Conservation (phyloP, 2,329 filamentous ascomycete genomes). For the Sclerotinia borealis region DNA sequence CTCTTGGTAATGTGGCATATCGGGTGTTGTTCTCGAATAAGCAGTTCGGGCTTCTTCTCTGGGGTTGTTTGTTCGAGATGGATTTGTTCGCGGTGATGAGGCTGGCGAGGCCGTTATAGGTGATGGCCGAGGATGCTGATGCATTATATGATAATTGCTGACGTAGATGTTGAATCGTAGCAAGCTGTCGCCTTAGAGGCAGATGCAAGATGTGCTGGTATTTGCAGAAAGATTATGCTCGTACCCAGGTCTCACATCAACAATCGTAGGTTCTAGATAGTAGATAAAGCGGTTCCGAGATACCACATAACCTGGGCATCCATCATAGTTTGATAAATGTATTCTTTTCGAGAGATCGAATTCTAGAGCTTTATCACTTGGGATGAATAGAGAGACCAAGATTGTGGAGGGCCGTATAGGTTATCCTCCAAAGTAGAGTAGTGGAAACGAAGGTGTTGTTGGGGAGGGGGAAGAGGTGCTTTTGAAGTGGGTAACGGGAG, state of each 20-base stretch:
- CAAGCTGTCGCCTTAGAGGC: constrained; percentile 21
- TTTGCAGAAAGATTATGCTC: constrained; percentile 20
- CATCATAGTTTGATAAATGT: constrained; percentile 25
- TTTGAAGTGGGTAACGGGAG: constrained; percentile 5
- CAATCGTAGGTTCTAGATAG: constrained; percentile 27
- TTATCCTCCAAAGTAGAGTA: background rate
- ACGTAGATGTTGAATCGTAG: constrained; percentile 17
- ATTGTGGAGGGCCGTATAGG: background rate
- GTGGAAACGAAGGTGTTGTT: background rate
- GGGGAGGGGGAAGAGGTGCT: background rate
- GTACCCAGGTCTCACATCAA: constrained; percentile 21
- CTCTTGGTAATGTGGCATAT: constrained; percentile 45
- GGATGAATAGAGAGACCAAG: background rate
- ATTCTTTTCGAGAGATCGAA: background rate
- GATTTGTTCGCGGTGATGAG: constrained; percentile 65
- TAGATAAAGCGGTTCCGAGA: constrained; percentile 24
- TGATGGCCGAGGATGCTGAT: constrained; percentile 78
- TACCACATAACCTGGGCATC: constrained; percentile 33
- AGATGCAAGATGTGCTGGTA: constrained; percentile 15
- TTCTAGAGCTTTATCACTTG: background rate
- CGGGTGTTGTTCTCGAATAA: constrained; percentile 37
- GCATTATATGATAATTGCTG: constrained; percentile 52
- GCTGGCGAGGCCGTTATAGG: constrained; percentile 68
- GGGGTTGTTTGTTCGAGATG: constrained; percentile 65
- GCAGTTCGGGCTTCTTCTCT: constrained; percentile 55